Percentiles rank a stretch among this genome's conserved stretches.
Evolutionary conservation across 805 yeast species (phyloP).

Genomic region (Wickerhamiella lipophila): DNA sequence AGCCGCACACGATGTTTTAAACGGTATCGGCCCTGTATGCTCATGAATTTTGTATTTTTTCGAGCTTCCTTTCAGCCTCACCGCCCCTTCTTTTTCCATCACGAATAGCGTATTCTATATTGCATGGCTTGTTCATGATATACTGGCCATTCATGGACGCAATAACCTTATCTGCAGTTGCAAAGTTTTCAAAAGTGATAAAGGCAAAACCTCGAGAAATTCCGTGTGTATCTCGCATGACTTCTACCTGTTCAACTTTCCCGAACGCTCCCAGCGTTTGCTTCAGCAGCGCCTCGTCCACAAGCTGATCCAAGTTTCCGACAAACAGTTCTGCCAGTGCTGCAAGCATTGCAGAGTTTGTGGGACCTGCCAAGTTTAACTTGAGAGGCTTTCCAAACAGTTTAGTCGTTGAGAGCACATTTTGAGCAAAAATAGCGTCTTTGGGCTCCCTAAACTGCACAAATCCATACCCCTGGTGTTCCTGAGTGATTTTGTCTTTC

Average conservation of each 20-base stretch:
- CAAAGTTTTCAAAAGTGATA: constrained; percentile 50
- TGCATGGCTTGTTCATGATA: constrained; percentile 52
- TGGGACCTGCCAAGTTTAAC: constrained; percentile 39
- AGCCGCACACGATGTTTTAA: no score
- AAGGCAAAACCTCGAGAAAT: constrained; percentile 53
- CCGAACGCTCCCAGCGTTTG: constrained; percentile 65
- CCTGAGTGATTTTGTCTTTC: constrained; percentile 54
- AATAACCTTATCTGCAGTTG: constrained; percentile 59
- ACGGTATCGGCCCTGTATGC: background rate
- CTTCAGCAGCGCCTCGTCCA: constrained; percentile 44
- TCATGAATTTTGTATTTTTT: background rate
- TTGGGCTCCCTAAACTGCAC: constrained; percentile 47
- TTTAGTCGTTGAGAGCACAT: constrained; percentile 45
- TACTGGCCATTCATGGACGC: constrained; percentile 53
- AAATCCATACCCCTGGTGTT: constrained; percentile 82
- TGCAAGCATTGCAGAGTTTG: constrained; percentile 23
- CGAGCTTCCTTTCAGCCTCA: constrained; percentile 51
- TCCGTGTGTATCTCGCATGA: constrained; percentile 37
- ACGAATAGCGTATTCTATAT: constrained; percentile 60
- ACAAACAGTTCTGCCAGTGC: constrained; percentile 60
- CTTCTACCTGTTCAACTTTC: constrained; percentile 25
- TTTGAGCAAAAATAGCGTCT: constrained; percentile 61
- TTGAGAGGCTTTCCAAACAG: constrained; percentile 50
- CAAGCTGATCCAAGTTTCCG: constrained; percentile 53
- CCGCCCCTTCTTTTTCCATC: constrained; percentile 64